Evolutionary conservation across 441 rosid species (phyloP), one percentile per base, ranked within the genome.

Genomic region (Omphalea diandra): DNA sequence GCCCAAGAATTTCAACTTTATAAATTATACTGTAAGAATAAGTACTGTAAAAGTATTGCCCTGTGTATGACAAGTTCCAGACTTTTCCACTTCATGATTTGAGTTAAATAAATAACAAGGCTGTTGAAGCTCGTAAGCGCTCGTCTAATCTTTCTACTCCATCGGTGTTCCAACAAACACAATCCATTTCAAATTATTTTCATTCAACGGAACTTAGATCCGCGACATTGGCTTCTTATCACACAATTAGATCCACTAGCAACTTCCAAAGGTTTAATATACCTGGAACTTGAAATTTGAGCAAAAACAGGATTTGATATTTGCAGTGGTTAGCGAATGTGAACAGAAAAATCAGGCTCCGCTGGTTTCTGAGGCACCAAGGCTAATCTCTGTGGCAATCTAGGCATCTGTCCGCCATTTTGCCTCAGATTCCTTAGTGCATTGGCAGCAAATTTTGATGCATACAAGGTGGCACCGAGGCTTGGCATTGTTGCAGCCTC

Each of bases 311-410:
- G n/a, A n/a, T n/a, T n/a, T n/a, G n/a, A n/a, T n/a, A n/a, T 47
- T 20, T 69, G 8, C 27, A 22, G 32, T 24, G 6, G 73, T 56
- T 68, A 55, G 49, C 57, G 72, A 58, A 41, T 70, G 44, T 78
- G 76, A n/a, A 73, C 74, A 26, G 75, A 78, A 53, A 89, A 91
- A 73, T 84, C 84, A 3, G 97, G 96, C 60, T 89, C 97, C 0
- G 84, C 59, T 2, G 97, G 96, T 71, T 89, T 89, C 63, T 82
- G 88, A 54, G 89, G 96, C 40, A 91, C 80, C 70, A 84, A 66
- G 22, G 80, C 70, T 57, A 82, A 43, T 63, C 79, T 78, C 60
- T 70, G 83, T 0, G 76, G 76, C 74, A 73, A 40, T 57, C 73
- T 81, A 15, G 75, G 5, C 49, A 63, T 56, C 22, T n/a, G 68